A percentile compares a stretch with the other conserved stretches of the same genome.
phyloP scores from a whole-genome alignment of 225 moss, liverwort and hornwort species.

The Takakia lepidozioides region DNA sequence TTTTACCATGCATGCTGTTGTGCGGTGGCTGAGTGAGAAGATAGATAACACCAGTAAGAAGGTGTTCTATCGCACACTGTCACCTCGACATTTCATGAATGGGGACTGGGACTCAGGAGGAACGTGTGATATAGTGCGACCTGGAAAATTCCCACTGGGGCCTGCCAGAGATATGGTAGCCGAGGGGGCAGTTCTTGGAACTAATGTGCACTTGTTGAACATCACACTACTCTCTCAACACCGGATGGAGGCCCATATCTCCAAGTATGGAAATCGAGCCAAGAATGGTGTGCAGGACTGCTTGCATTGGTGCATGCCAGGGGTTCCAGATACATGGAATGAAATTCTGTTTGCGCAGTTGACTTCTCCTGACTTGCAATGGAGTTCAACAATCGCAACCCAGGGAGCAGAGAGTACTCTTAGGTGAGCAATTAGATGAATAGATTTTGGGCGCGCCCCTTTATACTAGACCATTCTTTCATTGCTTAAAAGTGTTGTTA shows the following conservation, averaged over 20 bases:
- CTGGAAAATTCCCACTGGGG: too few relatives aligned
- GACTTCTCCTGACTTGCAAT: too few relatives aligned
- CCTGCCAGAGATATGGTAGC: constrained; percentile 23
- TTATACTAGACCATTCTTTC: too few relatives aligned
- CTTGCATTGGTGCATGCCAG: constrained; percentile 90
- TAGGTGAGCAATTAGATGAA: too few relatives aligned
- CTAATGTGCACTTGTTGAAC: constrained; percentile 45
- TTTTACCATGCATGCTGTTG: constrained; percentile 33
- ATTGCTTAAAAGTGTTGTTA: too few relatives aligned
- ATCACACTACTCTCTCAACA: constrained; percentile 38
- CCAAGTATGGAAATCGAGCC: constrained; percentile 44
- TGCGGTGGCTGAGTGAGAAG: constrained; percentile 30
- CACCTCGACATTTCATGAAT: constrained; percentile 68
- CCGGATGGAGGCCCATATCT: constrained; percentile 61
- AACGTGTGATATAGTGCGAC: constrained; percentile 56
- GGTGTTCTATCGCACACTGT: constrained; percentile 45
- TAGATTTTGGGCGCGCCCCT: too few relatives aligned
- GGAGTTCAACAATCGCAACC: too few relatives aligned
- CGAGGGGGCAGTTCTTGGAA: constrained; percentile 39
- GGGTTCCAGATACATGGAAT: constrained; percentile 85
- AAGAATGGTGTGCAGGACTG: constrained; percentile 51
- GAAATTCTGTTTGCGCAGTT: constrained; percentile 52
- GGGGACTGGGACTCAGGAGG: constrained; percentile 88
- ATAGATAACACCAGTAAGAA: constrained; percentile 9
- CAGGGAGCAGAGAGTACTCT: too few relatives aligned